phyloP scores from a whole-genome alignment of 306 rosid species.

The Lupinus albus region DNA sequence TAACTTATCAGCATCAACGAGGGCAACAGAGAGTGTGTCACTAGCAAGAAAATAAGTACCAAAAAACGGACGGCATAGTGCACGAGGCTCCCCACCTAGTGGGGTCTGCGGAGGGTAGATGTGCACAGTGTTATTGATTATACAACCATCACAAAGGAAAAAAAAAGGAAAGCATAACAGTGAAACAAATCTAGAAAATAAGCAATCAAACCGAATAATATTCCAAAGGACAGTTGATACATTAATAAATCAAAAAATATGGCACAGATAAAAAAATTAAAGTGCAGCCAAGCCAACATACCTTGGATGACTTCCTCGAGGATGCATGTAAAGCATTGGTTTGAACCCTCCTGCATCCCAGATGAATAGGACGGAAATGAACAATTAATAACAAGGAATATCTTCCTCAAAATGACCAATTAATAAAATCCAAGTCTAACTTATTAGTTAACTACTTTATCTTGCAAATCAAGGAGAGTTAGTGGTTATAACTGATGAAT shows the following conservation, averaged over 20 bases:
- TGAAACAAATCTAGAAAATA: not conserved
- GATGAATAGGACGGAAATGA: slow-evolving; percentile 25
- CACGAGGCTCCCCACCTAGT: no score
- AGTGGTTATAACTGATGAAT: not conserved
- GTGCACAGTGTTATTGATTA: no score
- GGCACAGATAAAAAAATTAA: not conserved
- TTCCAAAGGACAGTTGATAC: slow-evolving; percentile 19
- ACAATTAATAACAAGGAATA: no score
- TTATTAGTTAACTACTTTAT: slow-evolving; percentile 12
- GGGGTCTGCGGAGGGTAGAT: no score
- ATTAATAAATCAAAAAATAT: slow-evolving; percentile 23
- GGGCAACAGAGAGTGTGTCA: not conserved
- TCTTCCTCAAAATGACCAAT: not conserved
- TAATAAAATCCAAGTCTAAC: slow-evolving; percentile 10
- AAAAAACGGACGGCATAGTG: no score
- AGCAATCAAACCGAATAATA: slow-evolving; percentile 20
- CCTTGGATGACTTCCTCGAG: slow-evolving; percentile 61
- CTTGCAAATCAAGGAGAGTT: not conserved
- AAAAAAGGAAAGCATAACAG: no score
- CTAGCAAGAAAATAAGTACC: not conserved
- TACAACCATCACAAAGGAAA: no score
- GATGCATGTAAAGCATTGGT: slow-evolving; percentile 45
- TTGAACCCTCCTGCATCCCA: slow-evolving; percentile 69
- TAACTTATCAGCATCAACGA: not conserved
- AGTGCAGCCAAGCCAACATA: slow-evolving; percentile 43